phyloP scores from a whole-genome alignment of 345 rosid species.

The Passiflora organensis region DNA sequence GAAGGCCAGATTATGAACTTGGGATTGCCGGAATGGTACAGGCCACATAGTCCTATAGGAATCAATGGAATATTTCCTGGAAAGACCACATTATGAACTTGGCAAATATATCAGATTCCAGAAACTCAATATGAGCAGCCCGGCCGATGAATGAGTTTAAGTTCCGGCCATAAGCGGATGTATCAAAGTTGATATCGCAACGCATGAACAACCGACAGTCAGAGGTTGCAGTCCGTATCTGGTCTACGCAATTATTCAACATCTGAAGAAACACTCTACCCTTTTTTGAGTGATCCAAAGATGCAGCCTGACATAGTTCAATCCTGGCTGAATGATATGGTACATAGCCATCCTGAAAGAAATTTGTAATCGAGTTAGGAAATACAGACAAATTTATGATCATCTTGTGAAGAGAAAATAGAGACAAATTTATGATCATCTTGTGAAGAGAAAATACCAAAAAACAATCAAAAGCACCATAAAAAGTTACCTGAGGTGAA shows the following conservation, averaged over 20 bases:
- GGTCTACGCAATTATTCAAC: slow-evolving; percentile 91
- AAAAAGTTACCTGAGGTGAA: slow-evolving; percentile 72
- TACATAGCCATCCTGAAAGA: slow-evolving; percentile 87
- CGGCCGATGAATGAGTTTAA: slow-evolving; percentile 80
- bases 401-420: too few species aligned
- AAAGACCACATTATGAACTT: slow-evolving; percentile 97
- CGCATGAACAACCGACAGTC: slow-evolving; percentile 76
- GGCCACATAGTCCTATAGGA: neutral
- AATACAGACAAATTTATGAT: too few species aligned
- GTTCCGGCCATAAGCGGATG: slow-evolving; percentile 69
- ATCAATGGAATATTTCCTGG: slow-evolving; percentile 57
- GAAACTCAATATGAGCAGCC: slow-evolving; percentile 94
- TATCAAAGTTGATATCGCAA: slow-evolving; percentile 82
- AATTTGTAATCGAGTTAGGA: too few species aligned
- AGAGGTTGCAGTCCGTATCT: slow-evolving; percentile 64
- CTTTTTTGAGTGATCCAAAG: slow-evolving; percentile 71
- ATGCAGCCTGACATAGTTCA: slow-evolving; percentile 75
- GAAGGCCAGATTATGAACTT: too few species aligned
- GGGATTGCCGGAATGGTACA: too few species aligned
- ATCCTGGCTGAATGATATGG: slow-evolving; percentile 96
- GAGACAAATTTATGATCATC: too few species aligned
- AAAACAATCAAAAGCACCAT: too few species aligned
- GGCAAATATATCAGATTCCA: slow-evolving; percentile 78
- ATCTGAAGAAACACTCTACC: slow-evolving; percentile 78
- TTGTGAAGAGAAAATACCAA: too few species aligned